Conservation (phyloP, 2,329 filamentous ascomycete genomes). For the Thielaviopsis euricoi region DNA sequence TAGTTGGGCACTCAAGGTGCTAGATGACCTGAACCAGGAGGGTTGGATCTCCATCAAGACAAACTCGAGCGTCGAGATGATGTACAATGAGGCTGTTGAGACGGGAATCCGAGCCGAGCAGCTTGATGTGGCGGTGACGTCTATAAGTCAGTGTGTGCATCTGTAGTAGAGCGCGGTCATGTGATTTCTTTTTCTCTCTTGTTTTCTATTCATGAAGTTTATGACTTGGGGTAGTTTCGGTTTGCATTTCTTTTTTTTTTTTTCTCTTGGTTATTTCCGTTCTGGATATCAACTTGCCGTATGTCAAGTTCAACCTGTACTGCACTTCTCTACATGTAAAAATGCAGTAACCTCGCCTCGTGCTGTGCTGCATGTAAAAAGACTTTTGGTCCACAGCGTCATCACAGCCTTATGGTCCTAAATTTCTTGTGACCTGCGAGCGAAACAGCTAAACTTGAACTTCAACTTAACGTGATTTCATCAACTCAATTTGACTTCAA, state of each 20-base stretch:
- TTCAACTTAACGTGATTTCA: background rate
- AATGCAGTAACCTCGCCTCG: no score
- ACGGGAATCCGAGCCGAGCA: slow-evolving; percentile 3
- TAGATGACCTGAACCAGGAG: slow-evolving; percentile 9
- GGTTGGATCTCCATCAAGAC: slow-evolving; percentile 10
- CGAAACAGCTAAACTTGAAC: no score
- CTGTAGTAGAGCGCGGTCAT: background rate
- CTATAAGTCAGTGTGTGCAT: slow-evolving; percentile 4
- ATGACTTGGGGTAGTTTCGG: background rate
- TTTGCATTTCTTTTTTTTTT: no score
- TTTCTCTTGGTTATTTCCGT: no score
- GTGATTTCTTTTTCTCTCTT: background rate
- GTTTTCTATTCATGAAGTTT: background rate
- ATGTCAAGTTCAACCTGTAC: background rate
- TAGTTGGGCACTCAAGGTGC: slow-evolving; percentile 5
- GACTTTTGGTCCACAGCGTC: slow-evolving; percentile 5
- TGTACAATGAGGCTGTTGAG: slow-evolving; percentile 10
- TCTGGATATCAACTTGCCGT: no score
- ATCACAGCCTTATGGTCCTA: background rate
- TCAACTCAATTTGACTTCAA: background rate
- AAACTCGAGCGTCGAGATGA: background rate
- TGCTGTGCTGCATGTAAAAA: background rate
- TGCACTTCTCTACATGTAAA: no score
- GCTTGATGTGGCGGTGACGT: slow-evolving; percentile 5
- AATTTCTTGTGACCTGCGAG: no score